phyloP scores from a whole-genome alignment of 768 basidiomycete species.

The Gautieria morchelliformis region DNA sequence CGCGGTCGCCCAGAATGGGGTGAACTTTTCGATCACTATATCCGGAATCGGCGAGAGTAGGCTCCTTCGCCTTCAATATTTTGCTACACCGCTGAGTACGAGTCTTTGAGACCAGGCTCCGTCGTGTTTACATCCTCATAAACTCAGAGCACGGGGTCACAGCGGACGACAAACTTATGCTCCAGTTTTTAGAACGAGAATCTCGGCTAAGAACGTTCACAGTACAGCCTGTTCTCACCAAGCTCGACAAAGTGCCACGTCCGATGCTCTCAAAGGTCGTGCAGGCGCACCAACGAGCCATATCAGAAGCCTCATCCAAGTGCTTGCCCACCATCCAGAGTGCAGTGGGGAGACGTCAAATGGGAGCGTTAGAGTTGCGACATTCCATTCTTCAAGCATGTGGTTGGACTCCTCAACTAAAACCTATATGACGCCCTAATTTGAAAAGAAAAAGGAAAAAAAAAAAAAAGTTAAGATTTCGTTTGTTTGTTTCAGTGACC shows the following conservation, averaged over 20 bases:
- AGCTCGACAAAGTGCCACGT: constrained; percentile 44
- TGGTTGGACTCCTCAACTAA: not conserved
- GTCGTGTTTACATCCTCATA: constrained; percentile 61
- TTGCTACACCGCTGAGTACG: not conserved
- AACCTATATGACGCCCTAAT: not conserved
- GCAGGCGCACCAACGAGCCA: constrained; percentile 35
- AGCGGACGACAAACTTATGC: constrained; percentile 50
- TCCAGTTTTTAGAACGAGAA: constrained; percentile 34
- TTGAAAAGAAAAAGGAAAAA: not conserved
- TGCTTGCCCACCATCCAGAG: constrained; percentile 36
- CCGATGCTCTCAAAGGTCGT: constrained; percentile 28
- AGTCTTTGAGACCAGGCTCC: constrained; percentile 36
- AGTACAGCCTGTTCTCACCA: constrained; percentile 65
- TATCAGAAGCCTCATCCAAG: constrained; percentile 44
- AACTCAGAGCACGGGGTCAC: constrained; percentile 58
- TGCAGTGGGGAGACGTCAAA: not conserved
- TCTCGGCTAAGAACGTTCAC: constrained; percentile 37
- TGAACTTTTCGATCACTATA: constrained; percentile 52
- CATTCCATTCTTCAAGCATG: constrained; percentile 3
- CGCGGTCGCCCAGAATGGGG: constrained; percentile 75
- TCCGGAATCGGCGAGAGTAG: constrained; percentile 51
- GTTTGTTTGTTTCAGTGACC: not conserved
- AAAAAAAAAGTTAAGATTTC: not conserved
- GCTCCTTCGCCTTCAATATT: constrained; percentile 17
- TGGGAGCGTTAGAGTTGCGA: not conserved